Conservation (phyloP, 805 yeast genomes). For the Dipodascopsis uninucleata region DNA sequence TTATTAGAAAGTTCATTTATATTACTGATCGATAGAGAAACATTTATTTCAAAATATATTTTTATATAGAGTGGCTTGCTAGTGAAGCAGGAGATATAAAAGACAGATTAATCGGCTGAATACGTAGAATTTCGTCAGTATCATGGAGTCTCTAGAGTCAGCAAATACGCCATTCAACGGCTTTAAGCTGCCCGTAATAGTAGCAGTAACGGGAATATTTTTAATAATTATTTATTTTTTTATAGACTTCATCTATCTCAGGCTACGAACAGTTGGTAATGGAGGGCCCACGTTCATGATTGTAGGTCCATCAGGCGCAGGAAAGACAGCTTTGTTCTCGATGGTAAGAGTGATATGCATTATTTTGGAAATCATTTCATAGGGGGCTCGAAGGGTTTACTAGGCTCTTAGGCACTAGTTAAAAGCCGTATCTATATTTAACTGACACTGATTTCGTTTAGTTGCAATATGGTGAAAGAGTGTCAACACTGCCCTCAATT, state of each 20-base stretch:
- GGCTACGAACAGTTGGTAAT: conserved; percentile 15
- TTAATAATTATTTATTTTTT: conserved; percentile 1
- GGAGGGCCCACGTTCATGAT: conserved; percentile 54
- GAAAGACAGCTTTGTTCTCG: conserved; percentile 60
- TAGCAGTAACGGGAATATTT: background rate
- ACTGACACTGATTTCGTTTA: conserved; percentile 1
- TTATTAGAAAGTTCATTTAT: too few relatives aligned
- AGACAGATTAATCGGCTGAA: too few relatives aligned
- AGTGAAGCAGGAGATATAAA: too few relatives aligned
- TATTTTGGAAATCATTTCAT: too few relatives aligned
- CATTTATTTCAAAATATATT: too few relatives aligned
- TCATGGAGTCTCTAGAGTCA: too few relatives aligned
- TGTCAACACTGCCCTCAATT: conserved; percentile 51
- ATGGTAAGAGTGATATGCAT: conserved; percentile 16
- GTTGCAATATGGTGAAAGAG: conserved; percentile 24
- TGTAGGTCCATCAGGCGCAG: conserved; percentile 60
- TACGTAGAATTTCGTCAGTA: too few relatives aligned
- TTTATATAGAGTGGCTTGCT: too few relatives aligned
- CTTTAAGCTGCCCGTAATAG: too few relatives aligned
- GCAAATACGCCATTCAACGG: too few relatives aligned
- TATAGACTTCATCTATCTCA: conserved; percentile 3
- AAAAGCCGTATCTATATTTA: background rate
- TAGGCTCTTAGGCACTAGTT: conserved; percentile 6
- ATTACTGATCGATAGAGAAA: too few relatives aligned
- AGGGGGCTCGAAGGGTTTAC: too few relatives aligned